These are phyloP conservation scores for Aspergillus niger DNA, from an alignment of 2,329 filamentous ascomycete species.

Conservation along the genomic window DNA sequence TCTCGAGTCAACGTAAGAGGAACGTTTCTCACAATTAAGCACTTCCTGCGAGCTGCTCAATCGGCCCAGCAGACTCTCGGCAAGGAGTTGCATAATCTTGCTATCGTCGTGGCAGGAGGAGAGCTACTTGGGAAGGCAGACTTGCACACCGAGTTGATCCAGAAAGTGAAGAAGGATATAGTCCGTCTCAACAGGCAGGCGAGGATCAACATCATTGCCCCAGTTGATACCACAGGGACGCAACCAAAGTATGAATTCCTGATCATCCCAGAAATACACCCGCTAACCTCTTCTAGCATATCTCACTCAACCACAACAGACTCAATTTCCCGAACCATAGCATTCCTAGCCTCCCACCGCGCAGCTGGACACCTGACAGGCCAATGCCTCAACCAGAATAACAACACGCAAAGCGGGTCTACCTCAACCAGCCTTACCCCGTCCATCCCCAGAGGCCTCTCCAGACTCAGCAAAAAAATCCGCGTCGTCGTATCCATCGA, in stretches of 20 bases:
- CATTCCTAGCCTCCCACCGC: slow-evolving; percentile 53
- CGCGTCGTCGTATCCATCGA: slow-evolving; percentile 47
- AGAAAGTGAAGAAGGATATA: slow-evolving; percentile 58
- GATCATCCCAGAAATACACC: neutral
- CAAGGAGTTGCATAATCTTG: slow-evolving; percentile 51
- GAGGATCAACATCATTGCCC: slow-evolving; percentile 56
- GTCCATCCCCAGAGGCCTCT: slow-evolving; percentile 17
- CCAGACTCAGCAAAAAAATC: slow-evolving; percentile 24
- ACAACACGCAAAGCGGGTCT: slow-evolving; percentile 41
- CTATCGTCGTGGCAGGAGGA: slow-evolving; percentile 57
- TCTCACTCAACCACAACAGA: slow-evolving; percentile 36
- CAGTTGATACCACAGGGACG: slow-evolving; percentile 51
- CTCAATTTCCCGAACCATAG: slow-evolving; percentile 53
- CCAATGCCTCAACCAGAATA: slow-evolving; percentile 55
- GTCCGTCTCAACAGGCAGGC: slow-evolving; percentile 53
- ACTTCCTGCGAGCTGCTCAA: slow-evolving; percentile 52
- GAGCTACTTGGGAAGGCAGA: slow-evolving; percentile 55
- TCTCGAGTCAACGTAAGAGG: slow-evolving; percentile 55
- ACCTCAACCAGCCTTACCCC: neutral
- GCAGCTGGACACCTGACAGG: slow-evolving; percentile 59
- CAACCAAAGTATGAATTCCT: slow-evolving; percentile 44
- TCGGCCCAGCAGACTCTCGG: slow-evolving; percentile 41
- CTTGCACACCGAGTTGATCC: slow-evolving; percentile 56
- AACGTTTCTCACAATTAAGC: slow-evolving; percentile 59
- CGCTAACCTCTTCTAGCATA: neutral